Evolutionary conservation across 108 stramenopile genomes (phyloP), one percentile per base, ranked within the genome.

Genomic region (Skeletonema potamos): DNA sequence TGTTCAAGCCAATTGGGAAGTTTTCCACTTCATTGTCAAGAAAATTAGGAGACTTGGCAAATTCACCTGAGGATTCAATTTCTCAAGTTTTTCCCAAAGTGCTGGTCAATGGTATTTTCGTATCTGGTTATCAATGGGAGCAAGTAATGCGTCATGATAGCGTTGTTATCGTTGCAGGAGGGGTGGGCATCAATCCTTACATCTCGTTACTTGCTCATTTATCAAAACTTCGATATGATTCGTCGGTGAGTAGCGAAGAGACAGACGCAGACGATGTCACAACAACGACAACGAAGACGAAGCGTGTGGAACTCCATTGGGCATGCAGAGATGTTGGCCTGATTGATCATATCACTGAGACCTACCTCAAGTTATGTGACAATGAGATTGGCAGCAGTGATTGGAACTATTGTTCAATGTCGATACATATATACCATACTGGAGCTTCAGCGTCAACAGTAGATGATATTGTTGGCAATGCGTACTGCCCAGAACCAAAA

Each of bases 151-250:
- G n/a, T 1, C 75, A 76, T 58, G 68, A 70, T 24, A 61, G 13
- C 5, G 39, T 70, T 10, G 26, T 76, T 13, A 76, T 76, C 56
- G 17, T 76, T 55, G 75, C 75, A 1, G 75, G 75, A 18, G 34
- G 34, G 3, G 69, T 76, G 8, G 75, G 75, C 1, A 76, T 76
- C 9, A 32, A 28, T 4, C 43, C 68, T 3, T 76, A 70, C 44
- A 54, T 76, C 69, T 68, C 27, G 56, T 76, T 26, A 41, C 64
- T n/a, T 63, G 27, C 12, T 30, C 56, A 8, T 5, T 72, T 4
- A 27, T 28, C 24, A 18, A 32, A 5, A 22, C 17, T 29, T n/a
- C n/a, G 39, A 7, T 34, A 34, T 28, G 34, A 34, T 34, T 4
- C 34, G 34, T 34, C 34, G 34, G 34, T 4, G 6, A 34, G 34